Evolutionary conservation across 306 rosid genomes (phyloP), one percentile per base, ranked within the genome.

Genomic region (Astragalus membranaceus): DNA sequence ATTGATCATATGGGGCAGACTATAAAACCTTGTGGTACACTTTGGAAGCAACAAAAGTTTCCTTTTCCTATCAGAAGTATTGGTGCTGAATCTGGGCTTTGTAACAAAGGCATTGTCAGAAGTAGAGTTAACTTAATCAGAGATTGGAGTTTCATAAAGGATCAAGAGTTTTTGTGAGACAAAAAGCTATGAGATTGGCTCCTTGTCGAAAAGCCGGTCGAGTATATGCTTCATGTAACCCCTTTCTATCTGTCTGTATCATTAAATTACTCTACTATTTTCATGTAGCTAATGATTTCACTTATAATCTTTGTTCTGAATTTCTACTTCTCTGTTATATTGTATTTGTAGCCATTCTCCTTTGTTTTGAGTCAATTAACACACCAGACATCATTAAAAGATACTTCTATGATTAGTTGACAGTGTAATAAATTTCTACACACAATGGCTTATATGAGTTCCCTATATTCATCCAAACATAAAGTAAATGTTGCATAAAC

Each of bases 61-160:
- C 12, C 61, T 49, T 61, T 82, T 17, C 67, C 79, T 72, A 69
- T 75, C 74, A 64, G 67, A n/a, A n/a, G n/a, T n/a, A n/a, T n/a
- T n/a, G n/a, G n/a, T n/a, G n/a, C n/a, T n/a, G n/a, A n/a, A n/a
- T n/a, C n/a, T n/a, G n/a, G n/a, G n/a, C n/a, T n/a, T n/a, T n/a
- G n/a, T n/a, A n/a, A n/a, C n/a, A n/a, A n/a, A n/a, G n/a, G n/a
- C n/a, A n/a, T n/a, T n/a, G n/a, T n/a, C n/a, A n/a, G n/a, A 81
- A 85, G 20, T 16, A 72, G 83, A 35, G 66, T 81, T 71, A 73
- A 73, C 76, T 54, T 54, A 43, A 59, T 15, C 23, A 67, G 66
- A 52, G 77, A 78, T 64, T 84, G 94, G 97, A 88, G 85, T 81
- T 93, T 93, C 87, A 44, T 69, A 13, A 83, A 78, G 98, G 97